Percentiles rank a stretch among this genome's conserved stretches.
Conservation (phyloP, 2,329 filamentous ascomycete genomes). For the Chaetomium globosum region DNA sequence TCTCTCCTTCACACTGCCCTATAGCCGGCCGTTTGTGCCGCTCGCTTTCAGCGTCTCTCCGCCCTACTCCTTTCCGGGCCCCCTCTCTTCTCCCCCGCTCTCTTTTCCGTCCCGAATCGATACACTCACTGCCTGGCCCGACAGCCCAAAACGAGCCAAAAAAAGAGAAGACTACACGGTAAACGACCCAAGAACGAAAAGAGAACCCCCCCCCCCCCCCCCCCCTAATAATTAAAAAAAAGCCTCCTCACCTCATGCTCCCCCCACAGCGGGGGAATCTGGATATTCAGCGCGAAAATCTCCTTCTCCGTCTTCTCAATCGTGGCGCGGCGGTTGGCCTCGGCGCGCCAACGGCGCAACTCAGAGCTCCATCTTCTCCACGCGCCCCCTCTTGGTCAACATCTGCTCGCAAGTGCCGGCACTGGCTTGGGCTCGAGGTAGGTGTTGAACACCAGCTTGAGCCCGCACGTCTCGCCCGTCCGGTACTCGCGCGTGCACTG, state of each 20-base stretch:
- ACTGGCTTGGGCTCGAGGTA: conserved; percentile 64
- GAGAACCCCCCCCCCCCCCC: not conserved
- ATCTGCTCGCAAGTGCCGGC: conserved; percentile 90
- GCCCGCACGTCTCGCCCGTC: conserved; percentile 92
- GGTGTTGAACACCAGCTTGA: conserved; percentile 83
- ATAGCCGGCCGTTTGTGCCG: not conserved
- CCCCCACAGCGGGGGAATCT: conserved; percentile 55
- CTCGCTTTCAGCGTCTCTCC: not conserved
- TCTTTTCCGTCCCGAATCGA: not conserved
- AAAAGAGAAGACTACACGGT: not conserved
- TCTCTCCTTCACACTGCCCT: not conserved
- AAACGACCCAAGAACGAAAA: not conserved
- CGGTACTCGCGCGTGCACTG: conserved; percentile 95
- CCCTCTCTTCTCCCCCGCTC: not conserved
- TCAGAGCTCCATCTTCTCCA: conserved; percentile 76
- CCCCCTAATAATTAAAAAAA: conserved; percentile 9
- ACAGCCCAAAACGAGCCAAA: not conserved
- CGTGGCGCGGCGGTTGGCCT: conserved; percentile 72
- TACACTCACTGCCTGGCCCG: not conserved
- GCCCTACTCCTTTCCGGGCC: not conserved
- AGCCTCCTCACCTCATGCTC: conserved; percentile 42
- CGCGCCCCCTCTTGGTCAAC: conserved; percentile 75
- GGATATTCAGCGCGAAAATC: conserved; percentile 65
- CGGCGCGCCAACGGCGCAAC: conserved; percentile 73
- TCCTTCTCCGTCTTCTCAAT: conserved; percentile 69